These are phyloP conservation scores for Aspergillus fischeri DNA, from an alignment of 2,329 filamentous ascomycete species.

Conservation along the genomic window DNA sequence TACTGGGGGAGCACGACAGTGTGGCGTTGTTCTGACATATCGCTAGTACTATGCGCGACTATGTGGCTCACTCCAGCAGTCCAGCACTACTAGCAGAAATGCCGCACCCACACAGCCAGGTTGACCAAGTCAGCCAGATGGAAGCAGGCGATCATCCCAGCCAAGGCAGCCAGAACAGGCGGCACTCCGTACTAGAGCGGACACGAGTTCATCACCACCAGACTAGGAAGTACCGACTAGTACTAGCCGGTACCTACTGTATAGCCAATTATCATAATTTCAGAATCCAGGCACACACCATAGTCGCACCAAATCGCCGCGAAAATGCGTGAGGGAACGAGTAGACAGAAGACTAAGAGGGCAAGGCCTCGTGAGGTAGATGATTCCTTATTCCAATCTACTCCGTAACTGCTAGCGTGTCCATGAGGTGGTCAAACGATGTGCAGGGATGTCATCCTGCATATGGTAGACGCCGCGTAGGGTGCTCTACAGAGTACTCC, in stretches of 20 bases:
- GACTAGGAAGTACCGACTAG: conserved; percentile 14
- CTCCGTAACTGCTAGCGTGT: too few species aligned
- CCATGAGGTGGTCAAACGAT: conserved; percentile 6
- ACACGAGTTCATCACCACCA: conserved; percentile 10
- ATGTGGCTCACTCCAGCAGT: too few species aligned
- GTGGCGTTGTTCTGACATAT: neutral
- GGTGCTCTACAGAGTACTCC: too few species aligned
- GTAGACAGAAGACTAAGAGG: neutral
- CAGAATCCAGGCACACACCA: neutral
- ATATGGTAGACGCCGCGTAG: too few species aligned
- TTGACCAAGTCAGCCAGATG: neutral
- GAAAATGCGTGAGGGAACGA: neutral
- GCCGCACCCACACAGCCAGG: conserved; percentile 7
- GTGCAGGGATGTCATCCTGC: conserved; percentile 5
- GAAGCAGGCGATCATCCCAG: conserved; percentile 3
- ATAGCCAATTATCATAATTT: conserved; percentile 17
- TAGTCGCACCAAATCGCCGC: neutral
- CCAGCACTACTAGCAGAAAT: neutral
- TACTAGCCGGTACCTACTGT: conserved; percentile 12
- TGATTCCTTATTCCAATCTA: too few species aligned
- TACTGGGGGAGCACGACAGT: neutral
- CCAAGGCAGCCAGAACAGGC: conserved; percentile 11
- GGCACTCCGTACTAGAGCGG: conserved; percentile 5
- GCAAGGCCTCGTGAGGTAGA: neutral
- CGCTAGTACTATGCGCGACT: too few species aligned